A percentile compares a stretch with the other conserved stretches of the same genome.
These are phyloP conservation scores for Boeremia exigua DNA, from an alignment of 2,329 filamentous ascomycete genomes.

Conservation along the genomic window DNA sequence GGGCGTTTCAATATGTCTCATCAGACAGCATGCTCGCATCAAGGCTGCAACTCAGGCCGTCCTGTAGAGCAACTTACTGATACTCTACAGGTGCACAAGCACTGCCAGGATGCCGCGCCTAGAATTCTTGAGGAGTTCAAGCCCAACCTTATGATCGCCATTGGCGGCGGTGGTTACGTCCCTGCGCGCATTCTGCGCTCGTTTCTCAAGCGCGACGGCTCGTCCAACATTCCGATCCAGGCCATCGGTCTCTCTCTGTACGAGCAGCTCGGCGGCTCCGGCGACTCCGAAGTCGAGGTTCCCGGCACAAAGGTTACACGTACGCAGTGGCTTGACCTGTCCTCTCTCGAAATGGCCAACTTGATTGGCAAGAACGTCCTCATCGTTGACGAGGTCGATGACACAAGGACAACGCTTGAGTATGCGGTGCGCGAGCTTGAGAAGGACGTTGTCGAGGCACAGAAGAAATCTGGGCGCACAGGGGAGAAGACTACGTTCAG, in stretches of 20 bases:
- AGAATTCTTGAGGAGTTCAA: constrained; percentile 84
- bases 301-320: constrained; percentile 94
- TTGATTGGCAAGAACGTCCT: constrained; percentile 89
- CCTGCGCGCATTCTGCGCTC: constrained; percentile 94
- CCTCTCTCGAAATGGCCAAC: constrained; percentile 83
- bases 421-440: constrained; percentile 91
- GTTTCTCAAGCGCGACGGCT: constrained; percentile 88
- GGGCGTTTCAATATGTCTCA: neutral
- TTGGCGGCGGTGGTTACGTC: constrained; percentile 96
- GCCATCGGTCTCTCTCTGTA: constrained; percentile 98
- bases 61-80: neutral
- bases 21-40: neutral
- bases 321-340: constrained; percentile 97
- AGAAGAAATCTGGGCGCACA: constrained; percentile 72
- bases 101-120: constrained; percentile 86
- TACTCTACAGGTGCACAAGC: constrained; percentile 81
- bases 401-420: constrained; percentile 91
- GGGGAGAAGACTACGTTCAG: constrained; percentile 83
- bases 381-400: constrained; percentile 95
- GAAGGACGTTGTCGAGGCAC: constrained; percentile 88
- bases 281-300: constrained; percentile 71
- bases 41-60: neutral
- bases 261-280: constrained; percentile 74
- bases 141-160: constrained; percentile 97
- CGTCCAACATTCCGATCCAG: constrained; percentile 97